Base-by-base conservation (phyloP, 1,284 basidiomycete genomes). In the Phellopilus nigrolimitatus region DNA sequence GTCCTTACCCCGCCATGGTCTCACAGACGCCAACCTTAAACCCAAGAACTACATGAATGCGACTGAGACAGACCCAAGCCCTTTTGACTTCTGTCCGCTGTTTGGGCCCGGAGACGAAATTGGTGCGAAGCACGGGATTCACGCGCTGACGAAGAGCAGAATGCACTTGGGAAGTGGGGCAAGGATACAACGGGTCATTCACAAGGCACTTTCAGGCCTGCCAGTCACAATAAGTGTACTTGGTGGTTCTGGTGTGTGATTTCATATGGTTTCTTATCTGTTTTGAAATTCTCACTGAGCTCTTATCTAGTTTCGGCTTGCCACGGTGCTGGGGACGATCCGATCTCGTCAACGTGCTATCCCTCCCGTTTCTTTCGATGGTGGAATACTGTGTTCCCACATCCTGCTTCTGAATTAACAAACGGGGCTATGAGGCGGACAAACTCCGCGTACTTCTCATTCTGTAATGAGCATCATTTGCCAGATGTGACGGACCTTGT, bases 331-430 rank as follows among this genome's bases (percentile, higher is more conserved):
- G 94, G 94, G 10, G 88, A 95, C 59, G 90, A 95, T 66, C 92
- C 91, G 3, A 75, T 97, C 51, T 82, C 91, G 0, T 76, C 89
- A 0, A 73, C 71, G 58, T 95, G 94, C 67, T 97, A 95, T 67
- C 93, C 94, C 1, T 83, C 89, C 33, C 79, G 80, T 36, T 89
- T 97, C 71, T 97, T 97, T 73, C 75, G 85, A 53, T 97, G 95
- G 94, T 95, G 93, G 88, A 92, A 95, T 68, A 79, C 76, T 47
- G 79, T 97, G 13, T 97, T 97, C 70, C 94, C 94, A 1, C 90
- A 97, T 68, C 93, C 93, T 0, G 89, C 88, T 2, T 91, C 91
- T 6, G 93, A 97, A 67, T 78, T 97, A 57, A 97, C 95, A 12
- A 97, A 97, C 66, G 95, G 94, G 27, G 95, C 94, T 2, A 86